Base-by-base conservation (phyloP, 495 filamentous ascomycete species). In the Talaromyces proteolyticus region DNA sequence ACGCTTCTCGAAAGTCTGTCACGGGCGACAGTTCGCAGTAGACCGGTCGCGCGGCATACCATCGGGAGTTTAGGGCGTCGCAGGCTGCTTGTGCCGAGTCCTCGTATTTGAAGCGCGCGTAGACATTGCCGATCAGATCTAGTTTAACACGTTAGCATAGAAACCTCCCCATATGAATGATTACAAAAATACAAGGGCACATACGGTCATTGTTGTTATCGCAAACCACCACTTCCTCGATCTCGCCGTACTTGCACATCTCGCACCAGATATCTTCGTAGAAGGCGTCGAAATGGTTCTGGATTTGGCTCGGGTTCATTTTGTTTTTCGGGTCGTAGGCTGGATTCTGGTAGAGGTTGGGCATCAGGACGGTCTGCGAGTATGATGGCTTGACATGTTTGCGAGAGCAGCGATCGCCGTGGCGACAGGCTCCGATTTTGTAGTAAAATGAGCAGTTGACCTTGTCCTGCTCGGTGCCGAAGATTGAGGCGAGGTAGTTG, bases 231-330 rank as follows among this genome's bases (percentile, higher is more conserved):
- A 94, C 77, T 66, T 94, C 89, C 72, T 94, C 89, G 11, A 91
- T 70, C 73, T 94, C 89, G 44, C 89, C 89, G 64, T 91, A 92
- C 69, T 88, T 86, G 84, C 88, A 92, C 86, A 98, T 88, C 79
- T 98, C 93, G 76, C 92, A 96, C 89, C 93, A 98, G 56, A 98
- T 85, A 67, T 98, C 93, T 74, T 98, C 93, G 76, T 98, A 98
- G 75, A 98, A 98, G 57, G 93, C 92, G 72, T 98, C 94, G 64
- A 97, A 98, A 76, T 98, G 93, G 73, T 92, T 94, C 73, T 96
- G 92, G 64, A 96, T 84, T 76, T 98, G 93, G 54, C 76, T 82
- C 10, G 90, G 66, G 71, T 93, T 95, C 87, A 96, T 94, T 70
- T 91, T 91, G 76, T 84, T 93, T 73, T 95, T 95, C 39, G 89